Evolutionary conservation across 495 filamentous ascomycete genomes (phyloP), one percentile per base, ranked within the genome.

Genomic region (Neurospora tetrasperma): DNA sequence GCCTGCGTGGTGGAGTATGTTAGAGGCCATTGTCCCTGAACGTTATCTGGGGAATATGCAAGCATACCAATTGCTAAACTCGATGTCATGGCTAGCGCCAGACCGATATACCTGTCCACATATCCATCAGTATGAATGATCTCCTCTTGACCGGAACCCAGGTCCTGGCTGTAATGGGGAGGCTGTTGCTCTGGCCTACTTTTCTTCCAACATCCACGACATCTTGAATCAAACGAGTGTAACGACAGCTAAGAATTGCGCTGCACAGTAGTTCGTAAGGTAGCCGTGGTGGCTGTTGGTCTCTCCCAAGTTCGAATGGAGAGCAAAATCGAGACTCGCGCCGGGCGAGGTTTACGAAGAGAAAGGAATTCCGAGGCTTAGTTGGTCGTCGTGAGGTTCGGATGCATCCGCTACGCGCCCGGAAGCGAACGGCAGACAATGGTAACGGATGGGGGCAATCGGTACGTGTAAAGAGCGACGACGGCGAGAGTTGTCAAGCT

Each of bases 51-150:
- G 27, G 54, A 2, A 35, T 66, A 66, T 66, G 54, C 27, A 35
- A 73, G 70, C 91, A 75, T 90, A 91, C 94, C 94, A 81, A 98
- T 98, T 73, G 93, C 94, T 86, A 98, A 87, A 79, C 94, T 97
- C 46, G 93, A 97, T 38, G 90, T 85, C 78, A 99, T 91, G 86
- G 96, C 96, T 83, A 99, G 83, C 73, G 90, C 87, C 78, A 97
- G 85, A 76, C 94, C 94, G 79, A 97, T 89, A 80, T 97, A 97
- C 87, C 94, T 97, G 83, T 83, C 73, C 59, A 62, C 54, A 66
- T 66, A 71, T 72, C 69, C 69, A 79, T 88, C 77, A 88, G 81
- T 74, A 77, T 78, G 74, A 80, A 78, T 74, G 71, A 71, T 42
- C 73, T 59, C 72, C 71, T 68, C 54, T 70, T 12, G 40, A 42